Evolutionary conservation across 2,329 filamentous ascomycete genomes (phyloP).

Genomic region (Orbilia blumenaviensis): DNA sequence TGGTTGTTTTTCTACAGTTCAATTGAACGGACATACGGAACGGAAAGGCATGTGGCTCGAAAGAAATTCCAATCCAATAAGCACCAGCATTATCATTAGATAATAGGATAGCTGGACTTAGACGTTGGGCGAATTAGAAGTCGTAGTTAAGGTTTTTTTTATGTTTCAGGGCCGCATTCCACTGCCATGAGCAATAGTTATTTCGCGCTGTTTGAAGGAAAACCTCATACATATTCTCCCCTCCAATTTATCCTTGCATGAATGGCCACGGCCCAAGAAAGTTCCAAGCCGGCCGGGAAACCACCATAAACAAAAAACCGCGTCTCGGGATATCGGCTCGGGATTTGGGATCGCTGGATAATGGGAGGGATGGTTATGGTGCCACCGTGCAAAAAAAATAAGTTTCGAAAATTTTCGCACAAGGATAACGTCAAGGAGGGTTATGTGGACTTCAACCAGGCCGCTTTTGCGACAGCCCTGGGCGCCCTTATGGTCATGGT

Average conservation of each 20-base stretch:
- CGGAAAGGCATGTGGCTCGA: neutral
- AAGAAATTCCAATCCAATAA: neutral
- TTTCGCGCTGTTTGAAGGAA: neutral
- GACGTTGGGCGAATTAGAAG: neutral
- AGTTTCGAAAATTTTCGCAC: neutral
- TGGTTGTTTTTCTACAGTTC: neutral
- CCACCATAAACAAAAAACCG: neutral
- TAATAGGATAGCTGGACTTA: neutral
- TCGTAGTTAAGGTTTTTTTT: neutral
- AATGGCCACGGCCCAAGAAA: too few species aligned
- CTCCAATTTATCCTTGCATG: neutral
- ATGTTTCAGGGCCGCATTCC: neutral
- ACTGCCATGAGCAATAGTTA: neutral
- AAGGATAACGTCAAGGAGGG: constrained; percentile 9
- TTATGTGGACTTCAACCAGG: constrained; percentile 8
- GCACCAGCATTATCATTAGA: constrained; percentile 9
- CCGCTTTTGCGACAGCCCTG: neutral
- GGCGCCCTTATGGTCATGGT: neutral
- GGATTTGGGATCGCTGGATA: neutral
- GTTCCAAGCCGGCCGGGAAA: neutral
- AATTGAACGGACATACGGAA: neutral
- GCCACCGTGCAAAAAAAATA: neutral
- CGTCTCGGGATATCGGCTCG: constrained; percentile 1
- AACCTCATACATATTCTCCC: neutral
- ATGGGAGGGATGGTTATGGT: neutral